Evolutionary conservation across 129 eudicot genomes (phyloP), one percentile per base, ranked within the genome.

Genomic region (Sambucus nigra): DNA sequence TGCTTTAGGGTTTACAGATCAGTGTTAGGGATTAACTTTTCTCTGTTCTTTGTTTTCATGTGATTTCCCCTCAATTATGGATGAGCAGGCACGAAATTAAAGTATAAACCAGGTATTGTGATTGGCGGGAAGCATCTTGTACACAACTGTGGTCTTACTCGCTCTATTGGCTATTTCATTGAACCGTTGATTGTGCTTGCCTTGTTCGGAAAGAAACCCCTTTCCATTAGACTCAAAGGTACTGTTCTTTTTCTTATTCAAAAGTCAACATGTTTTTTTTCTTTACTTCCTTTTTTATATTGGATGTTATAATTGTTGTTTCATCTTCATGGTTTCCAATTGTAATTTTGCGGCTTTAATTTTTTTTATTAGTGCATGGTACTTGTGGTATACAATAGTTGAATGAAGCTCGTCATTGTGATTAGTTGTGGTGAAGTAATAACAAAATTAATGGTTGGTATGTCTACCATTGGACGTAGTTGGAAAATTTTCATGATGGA

Each of bases 71-170:
- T 2, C 24, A 9, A n/a, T 5, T 27, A 47, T 50, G 55, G 61
- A 18, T 42, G 29, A 25, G 59, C 64, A 88, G 98, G 99, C 53
- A 82, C 99, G 14, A 82, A 82, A 45, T 60, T 82, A 72, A 86
- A 82, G 81, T 86, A 85, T 80, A 91, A 91, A 65, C 99, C 95
- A 0, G 99, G 99, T 51, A 65, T 82, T 41, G 59, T 86, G 25
- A 86, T 86, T 87, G 95, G 99, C 38, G 99, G 99, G 63, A 82
- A 58, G 60, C 52, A 80, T 67, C 67, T 82, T 53, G 83, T 71
- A 39, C 95, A 86, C 32, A 94, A 91, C 65, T 91, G 99, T 39
- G 87, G 86, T 5, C 47, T 80, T 39, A 76, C 73, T 65, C 80
- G 95, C 9, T 69, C 95, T 18, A 86, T 91, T 26, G 94, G 95